These are phyloP conservation scores for Xylariales sp. DNA, from an alignment of 2,329 filamentous ascomycete species.

Conservation along the genomic window DNA sequence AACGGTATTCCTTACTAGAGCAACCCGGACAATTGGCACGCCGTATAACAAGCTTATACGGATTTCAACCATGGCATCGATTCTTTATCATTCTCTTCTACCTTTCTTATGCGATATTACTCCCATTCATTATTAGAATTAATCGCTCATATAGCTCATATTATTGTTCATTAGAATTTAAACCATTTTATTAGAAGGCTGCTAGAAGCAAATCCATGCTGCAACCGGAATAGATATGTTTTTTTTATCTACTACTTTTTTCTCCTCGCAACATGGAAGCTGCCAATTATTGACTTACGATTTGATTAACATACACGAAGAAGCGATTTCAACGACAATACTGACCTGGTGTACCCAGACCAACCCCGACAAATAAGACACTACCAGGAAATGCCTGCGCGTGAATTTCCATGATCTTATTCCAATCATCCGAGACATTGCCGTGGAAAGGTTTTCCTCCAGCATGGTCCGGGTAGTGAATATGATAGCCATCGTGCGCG, in stretches of 20 bases:
- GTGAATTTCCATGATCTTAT: slow-evolving; percentile 21
- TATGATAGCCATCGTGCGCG: slow-evolving; percentile 24
- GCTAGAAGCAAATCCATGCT: too few species aligned
- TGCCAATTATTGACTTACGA: too few species aligned
- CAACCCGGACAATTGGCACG: not conserved
- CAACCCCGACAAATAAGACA: slow-evolving; percentile 34
- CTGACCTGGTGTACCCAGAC: slow-evolving; percentile 13
- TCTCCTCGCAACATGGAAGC: too few species aligned
- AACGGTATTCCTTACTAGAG: slow-evolving; percentile 93
- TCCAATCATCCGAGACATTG: slow-evolving; percentile 21
- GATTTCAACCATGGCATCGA: not conserved
- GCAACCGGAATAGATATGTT: too few species aligned
- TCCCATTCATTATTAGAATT: not conserved
- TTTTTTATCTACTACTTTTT: too few species aligned
- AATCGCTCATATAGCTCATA: too few species aligned
- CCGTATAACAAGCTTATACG: not conserved
- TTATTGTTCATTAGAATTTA: too few species aligned
- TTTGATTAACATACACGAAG: not conserved
- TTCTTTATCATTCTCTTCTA: not conserved
- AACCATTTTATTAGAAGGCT: too few species aligned
- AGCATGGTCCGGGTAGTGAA: slow-evolving; percentile 32
- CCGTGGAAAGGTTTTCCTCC: slow-evolving; percentile 2
- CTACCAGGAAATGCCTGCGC: not conserved
- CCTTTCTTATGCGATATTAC: not conserved
- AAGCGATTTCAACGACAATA: slow-evolving; percentile 1